A percentile compares a stretch with the other conserved stretches of the same genome.
phyloP scores from a whole-genome alignment of 371 early-diverging fungal genomes.

The Circinella umbellata region DNA sequence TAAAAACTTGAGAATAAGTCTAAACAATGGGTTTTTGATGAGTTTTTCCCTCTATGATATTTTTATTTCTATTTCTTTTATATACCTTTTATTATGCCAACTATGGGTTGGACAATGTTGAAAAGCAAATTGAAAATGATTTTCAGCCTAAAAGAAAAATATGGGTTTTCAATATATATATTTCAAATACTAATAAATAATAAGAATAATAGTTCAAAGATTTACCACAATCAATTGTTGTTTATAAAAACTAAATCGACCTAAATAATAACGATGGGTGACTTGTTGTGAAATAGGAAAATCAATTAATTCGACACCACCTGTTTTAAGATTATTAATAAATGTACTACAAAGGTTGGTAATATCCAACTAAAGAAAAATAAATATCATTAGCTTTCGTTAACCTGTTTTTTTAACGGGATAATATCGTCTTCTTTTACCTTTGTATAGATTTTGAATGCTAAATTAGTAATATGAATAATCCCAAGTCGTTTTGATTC shows the following conservation, averaged over 20 bases:
- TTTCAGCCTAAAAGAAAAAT: no score
- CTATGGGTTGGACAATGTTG: conserved; percentile 34
- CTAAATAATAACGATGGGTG: conserved; percentile 60
- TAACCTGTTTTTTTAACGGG: no score
- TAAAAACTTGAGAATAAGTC: conserved; percentile 52
- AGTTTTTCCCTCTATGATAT: no score
- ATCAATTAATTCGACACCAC: conserved; percentile 38
- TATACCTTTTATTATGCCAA: conserved; percentile 45
- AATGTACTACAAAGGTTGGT: conserved; percentile 56
- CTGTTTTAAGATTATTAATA: conserved; percentile 54
- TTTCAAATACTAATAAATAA: no score
- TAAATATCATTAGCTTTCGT: no score
- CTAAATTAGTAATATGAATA: conserved; percentile 57
- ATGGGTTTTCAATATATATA: no score
- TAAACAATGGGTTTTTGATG: no score
- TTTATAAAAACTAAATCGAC: conserved; percentile 56
- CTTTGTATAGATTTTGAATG: conserved; percentile 60
- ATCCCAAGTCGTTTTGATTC: conserved; percentile 38
- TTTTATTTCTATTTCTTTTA: no score
- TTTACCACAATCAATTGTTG: conserved; percentile 39
- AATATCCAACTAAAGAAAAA: conserved; percentile 26
- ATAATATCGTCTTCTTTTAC: conserved; percentile 14
- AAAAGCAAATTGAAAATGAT: conserved; percentile 55
- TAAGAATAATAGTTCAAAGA: neutral
- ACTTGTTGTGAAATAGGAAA: conserved; percentile 63